These are phyloP conservation scores for Chenopodium suecicum DNA, from an alignment of 148 eudicot genomes.

Conservation along the genomic window DNA sequence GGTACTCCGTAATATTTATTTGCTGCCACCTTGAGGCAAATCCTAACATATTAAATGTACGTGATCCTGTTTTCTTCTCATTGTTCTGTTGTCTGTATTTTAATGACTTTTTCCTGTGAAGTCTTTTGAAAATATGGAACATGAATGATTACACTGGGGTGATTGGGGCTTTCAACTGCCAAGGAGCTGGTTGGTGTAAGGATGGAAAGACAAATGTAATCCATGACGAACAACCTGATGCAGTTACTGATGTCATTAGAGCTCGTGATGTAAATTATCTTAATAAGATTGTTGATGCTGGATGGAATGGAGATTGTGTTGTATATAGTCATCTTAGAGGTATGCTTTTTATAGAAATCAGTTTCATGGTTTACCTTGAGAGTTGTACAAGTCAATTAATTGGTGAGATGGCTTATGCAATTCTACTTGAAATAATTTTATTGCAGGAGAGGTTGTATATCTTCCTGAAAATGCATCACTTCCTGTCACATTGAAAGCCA, in stretches of 20 bases:
- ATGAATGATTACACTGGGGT: constrained; percentile 75
- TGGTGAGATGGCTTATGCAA: neutral
- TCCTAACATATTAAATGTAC: neutral
- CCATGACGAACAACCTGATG: constrained; percentile 71
- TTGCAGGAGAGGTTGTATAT: constrained; percentile 63
- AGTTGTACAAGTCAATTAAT: neutral
- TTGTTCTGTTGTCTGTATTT: neutral
- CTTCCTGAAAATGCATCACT: constrained; percentile 55
- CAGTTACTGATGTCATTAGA: constrained; percentile 48
- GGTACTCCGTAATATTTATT: constrained; percentile 30
- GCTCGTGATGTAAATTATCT: constrained; percentile 66
- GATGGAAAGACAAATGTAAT: constrained; percentile 70
- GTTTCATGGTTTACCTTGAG: neutral
- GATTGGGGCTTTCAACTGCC: constrained; percentile 86
- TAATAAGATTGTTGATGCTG: constrained; percentile 44
- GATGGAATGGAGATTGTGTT: constrained; percentile 64
- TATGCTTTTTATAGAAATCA: constrained; percentile 21
- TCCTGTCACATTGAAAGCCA: constrained; percentile 58
- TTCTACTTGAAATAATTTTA: no score
- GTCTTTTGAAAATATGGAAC: constrained; percentile 86
- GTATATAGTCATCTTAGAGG: constrained; percentile 59
- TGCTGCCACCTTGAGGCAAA: neutral
- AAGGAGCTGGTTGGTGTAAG: constrained; percentile 94
- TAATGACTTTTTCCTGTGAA: constrained; percentile 19
- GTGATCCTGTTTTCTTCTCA: no score